Conservation (phyloP, 148 eudicot species). For the Polygonum aviculare region DNA sequence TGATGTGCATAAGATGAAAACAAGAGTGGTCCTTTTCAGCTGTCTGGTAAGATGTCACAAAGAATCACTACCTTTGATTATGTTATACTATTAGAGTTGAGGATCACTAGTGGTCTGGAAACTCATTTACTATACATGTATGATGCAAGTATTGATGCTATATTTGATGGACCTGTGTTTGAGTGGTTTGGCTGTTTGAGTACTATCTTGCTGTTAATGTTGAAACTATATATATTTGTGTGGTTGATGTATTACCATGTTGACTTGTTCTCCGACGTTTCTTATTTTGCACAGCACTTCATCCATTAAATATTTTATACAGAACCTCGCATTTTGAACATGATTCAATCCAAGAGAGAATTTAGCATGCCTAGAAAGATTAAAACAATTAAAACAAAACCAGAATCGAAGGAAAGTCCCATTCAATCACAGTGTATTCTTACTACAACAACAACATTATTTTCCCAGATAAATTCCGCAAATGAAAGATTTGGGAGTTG, state of each 20-base stretch:
- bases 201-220: not conserved
- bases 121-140: not conserved
- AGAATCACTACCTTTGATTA: not conserved
- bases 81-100: not conserved
- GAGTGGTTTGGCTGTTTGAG: not conserved
- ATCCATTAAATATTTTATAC: not conserved
- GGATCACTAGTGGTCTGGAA: not conserved
- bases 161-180: conserved; percentile 8
- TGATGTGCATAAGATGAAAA: not conserved
- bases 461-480: no score
- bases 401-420: no score
- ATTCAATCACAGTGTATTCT: no score
- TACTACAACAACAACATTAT: no score
- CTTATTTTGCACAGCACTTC: not conserved
- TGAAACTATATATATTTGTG: not conserved
- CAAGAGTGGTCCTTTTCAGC: not conserved
- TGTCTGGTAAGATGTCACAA: not conserved
- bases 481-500: no score
- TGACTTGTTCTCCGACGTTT: not conserved
- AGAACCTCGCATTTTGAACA: not conserved
- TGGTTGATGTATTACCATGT: not conserved
- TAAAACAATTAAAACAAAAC: no score
- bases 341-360: not conserved
- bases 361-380: no score
- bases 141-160: not conserved